Evolutionary conservation across 305 asterid genomes (phyloP).

Genomic region (Fraxinus sp.): DNA sequence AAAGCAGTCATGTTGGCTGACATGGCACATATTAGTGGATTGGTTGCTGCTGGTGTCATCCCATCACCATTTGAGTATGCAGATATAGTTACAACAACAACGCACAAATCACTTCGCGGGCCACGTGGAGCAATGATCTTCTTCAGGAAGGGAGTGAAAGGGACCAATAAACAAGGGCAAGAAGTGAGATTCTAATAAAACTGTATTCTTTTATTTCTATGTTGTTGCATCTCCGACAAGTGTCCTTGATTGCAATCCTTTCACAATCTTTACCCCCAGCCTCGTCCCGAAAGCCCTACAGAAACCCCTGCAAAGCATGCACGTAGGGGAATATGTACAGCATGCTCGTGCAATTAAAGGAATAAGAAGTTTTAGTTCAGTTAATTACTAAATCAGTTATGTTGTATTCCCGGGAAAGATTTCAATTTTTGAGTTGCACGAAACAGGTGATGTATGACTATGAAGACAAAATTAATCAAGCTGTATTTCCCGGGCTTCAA

Average conservation of each 20-base stretch:
- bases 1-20: constrained; percentile 85
- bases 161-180: constrained; percentile 81
- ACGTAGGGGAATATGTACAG: not conserved
- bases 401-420: constrained; percentile 5
- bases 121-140: constrained; percentile 99
- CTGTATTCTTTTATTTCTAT: not conserved
- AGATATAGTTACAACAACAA: constrained; percentile 92
- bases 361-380: not conserved
- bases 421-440: constrained; percentile 15
- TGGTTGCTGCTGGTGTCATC: constrained; percentile 96
- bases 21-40: constrained; percentile 98
- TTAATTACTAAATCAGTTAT: not conserved
- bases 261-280: not conserved
- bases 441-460: constrained; percentile 64
- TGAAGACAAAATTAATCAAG: constrained; percentile 73
- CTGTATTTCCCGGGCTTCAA: constrained; percentile 81
- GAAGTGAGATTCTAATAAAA: constrained; percentile 55
- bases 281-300: too few relatives aligned
- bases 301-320: not conserved
- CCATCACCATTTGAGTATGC: constrained; percentile 96
- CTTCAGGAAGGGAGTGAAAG: constrained; percentile 86
- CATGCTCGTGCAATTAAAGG: not conserved
- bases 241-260: not conserved
- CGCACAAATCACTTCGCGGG: constrained; percentile 94
- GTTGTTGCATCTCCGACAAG: not conserved